Evolutionary conservation across 2,329 filamentous ascomycete species (phyloP).

Genomic region (Teratosphaeria pseudoeucalypti): DNA sequence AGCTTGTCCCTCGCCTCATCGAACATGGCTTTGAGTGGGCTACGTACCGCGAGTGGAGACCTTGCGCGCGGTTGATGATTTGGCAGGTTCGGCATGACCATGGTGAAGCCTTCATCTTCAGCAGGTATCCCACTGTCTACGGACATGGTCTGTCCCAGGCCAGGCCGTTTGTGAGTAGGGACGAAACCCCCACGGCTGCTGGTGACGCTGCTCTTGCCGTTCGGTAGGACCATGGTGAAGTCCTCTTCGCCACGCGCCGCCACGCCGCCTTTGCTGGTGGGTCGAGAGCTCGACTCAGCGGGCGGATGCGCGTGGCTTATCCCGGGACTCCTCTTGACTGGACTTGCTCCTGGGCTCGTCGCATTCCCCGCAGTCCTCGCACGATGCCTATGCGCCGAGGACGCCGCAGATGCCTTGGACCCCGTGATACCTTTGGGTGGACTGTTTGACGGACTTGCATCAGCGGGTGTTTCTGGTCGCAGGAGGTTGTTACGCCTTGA

Average conservation of each 20-base stretch:
- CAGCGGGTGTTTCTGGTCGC: slow-evolving; percentile 37
- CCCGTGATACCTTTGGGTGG: slow-evolving; percentile 27
- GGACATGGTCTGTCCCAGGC: slow-evolving; percentile 28
- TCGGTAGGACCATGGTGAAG: slow-evolving; percentile 38
- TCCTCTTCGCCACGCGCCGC: slow-evolving; percentile 30
- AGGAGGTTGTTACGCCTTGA: slow-evolving; percentile 20
- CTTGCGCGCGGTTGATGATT: slow-evolving; percentile 12
- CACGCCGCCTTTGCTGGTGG: slow-evolving; percentile 24
- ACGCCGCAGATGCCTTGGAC: slow-evolving; percentile 20
- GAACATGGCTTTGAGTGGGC: slow-evolving; percentile 24
- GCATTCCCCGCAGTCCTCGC: slow-evolving; percentile 11
- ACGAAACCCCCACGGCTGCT: slow-evolving; percentile 23
- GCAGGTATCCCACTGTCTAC: slow-evolving; percentile 29
- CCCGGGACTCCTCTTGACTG: slow-evolving; percentile 18
- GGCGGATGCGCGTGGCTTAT: slow-evolving; percentile 10
- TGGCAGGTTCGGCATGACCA: slow-evolving; percentile 36
- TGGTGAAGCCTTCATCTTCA: slow-evolving; percentile 40
- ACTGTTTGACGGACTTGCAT: slow-evolving; percentile 35
- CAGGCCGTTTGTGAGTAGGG: slow-evolving; percentile 26
- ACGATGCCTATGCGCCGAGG: slow-evolving; percentile 18
- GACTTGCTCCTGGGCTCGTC: slow-evolving; percentile 23
- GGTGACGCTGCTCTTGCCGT: slow-evolving; percentile 21
- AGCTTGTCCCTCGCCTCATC: slow-evolving; percentile 22
- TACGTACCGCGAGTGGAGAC: slow-evolving; percentile 21
- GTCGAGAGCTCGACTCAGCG: slow-evolving; percentile 16